A percentile compares a stretch with the other conserved stretches of the same genome.
Conservation (phyloP, 345 rosid species). For the Gossypioides kirkii region DNA sequence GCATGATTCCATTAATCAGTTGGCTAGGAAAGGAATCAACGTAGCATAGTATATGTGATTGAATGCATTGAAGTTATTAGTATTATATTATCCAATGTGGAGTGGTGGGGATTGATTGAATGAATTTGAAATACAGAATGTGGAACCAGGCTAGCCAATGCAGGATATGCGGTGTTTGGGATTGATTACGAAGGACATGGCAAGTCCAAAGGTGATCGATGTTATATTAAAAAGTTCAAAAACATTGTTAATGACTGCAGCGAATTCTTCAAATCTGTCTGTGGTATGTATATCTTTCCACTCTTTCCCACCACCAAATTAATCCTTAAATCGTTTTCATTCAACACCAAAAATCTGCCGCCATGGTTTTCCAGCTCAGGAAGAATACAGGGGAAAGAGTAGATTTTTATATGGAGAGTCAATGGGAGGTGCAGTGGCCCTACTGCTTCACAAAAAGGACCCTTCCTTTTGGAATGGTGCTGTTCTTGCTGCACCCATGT, state of each 20-base stretch:
- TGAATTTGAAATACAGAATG: constrained; percentile 41
- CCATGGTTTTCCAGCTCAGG: constrained; percentile 40
- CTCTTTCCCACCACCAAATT: too few species aligned
- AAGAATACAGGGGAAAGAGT: constrained; percentile 62
- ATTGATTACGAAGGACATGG: constrained; percentile 94
- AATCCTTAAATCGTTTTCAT: not conserved
- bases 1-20: not conserved
- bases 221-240: constrained; percentile 84
- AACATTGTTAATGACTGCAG: constrained; percentile 66
- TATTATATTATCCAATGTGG: not conserved
- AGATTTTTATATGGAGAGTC: constrained; percentile 97
- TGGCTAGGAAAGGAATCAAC: not conserved
- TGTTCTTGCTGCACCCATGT: constrained; percentile 95
- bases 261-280: constrained; percentile 64
- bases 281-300: constrained; percentile 57
- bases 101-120: not conserved
- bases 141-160: constrained; percentile 73
- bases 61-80: not conserved
- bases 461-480: constrained; percentile 85
- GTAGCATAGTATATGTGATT: not conserved
- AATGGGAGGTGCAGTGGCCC: constrained; percentile 96
- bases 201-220: constrained; percentile 75
- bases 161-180: constrained; percentile 80
- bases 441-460: constrained; percentile 76
- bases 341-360: not conserved